These are phyloP conservation scores for Eragrostis tef DNA, from an alignment of 202 grass and related monocot species.

Conservation along the genomic window DNA sequence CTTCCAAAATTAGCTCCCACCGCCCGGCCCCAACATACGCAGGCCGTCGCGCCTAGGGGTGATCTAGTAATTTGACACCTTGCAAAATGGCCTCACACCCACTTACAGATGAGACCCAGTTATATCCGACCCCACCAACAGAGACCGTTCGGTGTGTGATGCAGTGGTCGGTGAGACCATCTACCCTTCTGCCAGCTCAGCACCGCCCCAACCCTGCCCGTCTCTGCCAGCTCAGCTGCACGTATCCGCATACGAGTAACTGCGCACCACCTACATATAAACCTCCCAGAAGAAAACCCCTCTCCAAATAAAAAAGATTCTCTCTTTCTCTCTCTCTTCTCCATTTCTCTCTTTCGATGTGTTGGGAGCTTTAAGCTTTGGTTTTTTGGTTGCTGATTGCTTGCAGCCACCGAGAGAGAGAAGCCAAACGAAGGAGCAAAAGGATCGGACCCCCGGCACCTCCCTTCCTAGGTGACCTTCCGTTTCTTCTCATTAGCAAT, in stretches of 20 bases:
- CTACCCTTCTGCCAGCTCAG: slow-evolving; percentile 45
- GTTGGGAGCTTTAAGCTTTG: not conserved
- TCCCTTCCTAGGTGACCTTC: slow-evolving; percentile 32
- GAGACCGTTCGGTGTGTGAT: not conserved
- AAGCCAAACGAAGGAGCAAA: not conserved
- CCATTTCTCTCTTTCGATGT: not conserved
- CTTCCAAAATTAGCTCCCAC: not conserved
- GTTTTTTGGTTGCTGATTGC: slow-evolving; percentile 6
- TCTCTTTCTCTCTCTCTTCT: not conserved
- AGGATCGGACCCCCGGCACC: not conserved
- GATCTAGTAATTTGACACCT: not conserved
- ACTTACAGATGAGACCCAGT: not conserved
- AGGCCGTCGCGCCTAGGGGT: not conserved
- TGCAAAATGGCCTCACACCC: not conserved
- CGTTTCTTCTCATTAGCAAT: not conserved
- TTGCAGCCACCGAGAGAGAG: not conserved
- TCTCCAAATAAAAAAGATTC: slow-evolving; percentile 43
- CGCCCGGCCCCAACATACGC: not conserved
- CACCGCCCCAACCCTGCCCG: too few species aligned
- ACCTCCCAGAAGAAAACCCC: slow-evolving; percentile 30
- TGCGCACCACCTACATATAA: slow-evolving; percentile 40
- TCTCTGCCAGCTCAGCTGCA: too few species aligned
- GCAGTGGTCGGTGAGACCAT: slow-evolving; percentile 10
- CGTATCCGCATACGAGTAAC: slow-evolving; percentile 3
- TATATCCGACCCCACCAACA: not conserved